Evolutionary conservation across 208 protist genomes (phyloP).

Genomic region (Sergeia podlipaevii): DNA sequence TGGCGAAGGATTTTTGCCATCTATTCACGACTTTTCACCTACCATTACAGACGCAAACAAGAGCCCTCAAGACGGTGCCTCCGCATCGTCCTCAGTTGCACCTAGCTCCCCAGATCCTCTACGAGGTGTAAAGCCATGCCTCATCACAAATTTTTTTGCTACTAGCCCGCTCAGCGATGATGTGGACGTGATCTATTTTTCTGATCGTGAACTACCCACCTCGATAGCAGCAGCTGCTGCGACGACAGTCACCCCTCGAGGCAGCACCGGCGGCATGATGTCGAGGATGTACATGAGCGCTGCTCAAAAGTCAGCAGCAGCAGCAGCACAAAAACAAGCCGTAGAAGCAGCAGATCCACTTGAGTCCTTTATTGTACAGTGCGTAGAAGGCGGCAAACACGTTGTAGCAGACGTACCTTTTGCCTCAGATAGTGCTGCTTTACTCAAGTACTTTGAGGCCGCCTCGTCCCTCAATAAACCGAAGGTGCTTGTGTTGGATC

Average conservation of each 20-base stretch:
- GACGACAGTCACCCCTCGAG: not conserved
- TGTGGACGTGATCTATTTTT: conserved; percentile 41
- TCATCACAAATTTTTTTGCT: too few species aligned
- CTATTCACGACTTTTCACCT: conserved; percentile 7
- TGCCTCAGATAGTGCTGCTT: not conserved
- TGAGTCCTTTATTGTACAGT: conserved; percentile 10
- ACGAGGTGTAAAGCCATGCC: not conserved
- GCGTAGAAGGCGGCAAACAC: conserved; percentile 17
- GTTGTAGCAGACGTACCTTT: conserved; percentile 7
- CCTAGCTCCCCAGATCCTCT: not conserved
- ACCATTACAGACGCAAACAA: conserved; percentile 3
- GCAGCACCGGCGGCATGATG: too few species aligned
- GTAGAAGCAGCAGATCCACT: not conserved
- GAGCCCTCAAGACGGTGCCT: not conserved
- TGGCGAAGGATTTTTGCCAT: too few species aligned
- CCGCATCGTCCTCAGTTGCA: not conserved
- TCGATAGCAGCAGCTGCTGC: not conserved
- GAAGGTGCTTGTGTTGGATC: conserved; percentile 12
- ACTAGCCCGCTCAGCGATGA: too few species aligned
- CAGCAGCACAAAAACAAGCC: not conserved
- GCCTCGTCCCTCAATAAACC: not conserved
- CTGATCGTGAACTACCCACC: not conserved
- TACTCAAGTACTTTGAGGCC: conserved; percentile 2
- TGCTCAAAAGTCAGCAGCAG: too few species aligned
- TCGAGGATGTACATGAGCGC: too few species aligned